A percentile compares a stretch with the other conserved stretches of the same genome.
phyloP scores from a whole-genome alignment of 441 rosid species.

The Erodium moschatum region DNA sequence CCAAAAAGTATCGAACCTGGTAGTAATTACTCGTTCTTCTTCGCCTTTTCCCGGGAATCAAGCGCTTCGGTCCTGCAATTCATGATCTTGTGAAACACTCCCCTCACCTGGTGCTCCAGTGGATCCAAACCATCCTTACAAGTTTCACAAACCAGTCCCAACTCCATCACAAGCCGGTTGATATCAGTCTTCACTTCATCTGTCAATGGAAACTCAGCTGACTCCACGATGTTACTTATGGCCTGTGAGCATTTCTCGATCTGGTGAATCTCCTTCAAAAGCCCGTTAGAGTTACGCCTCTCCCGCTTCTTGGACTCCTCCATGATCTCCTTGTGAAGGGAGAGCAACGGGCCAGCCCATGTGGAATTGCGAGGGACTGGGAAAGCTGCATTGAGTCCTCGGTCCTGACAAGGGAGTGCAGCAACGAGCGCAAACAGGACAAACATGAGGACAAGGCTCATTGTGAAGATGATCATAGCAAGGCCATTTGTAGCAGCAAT shows the following conservation, averaged over 20 bases:
- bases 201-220: conserved; percentile 27
- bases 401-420: conserved; percentile 41
- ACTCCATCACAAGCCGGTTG: conserved; percentile 23
- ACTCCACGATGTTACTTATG: conserved; percentile 29
- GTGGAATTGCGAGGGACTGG: conserved; percentile 28
- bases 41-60: conserved; percentile 15
- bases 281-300: conserved; percentile 24
- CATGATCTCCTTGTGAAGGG: conserved; percentile 32
- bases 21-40: not conserved
- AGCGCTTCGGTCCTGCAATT: conserved; percentile 28
- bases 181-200: conserved; percentile 28
- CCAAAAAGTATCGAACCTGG: not conserved
- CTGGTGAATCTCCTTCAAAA: conserved; percentile 33
- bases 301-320: conserved; percentile 38
- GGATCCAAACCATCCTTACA: conserved; percentile 33
- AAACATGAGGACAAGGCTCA: conserved; percentile 31
- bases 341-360: conserved; percentile 26
- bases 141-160: conserved; percentile 25
- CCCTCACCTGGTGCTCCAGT: conserved; percentile 31
- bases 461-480: conserved; percentile 30
- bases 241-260: conserved; percentile 27
- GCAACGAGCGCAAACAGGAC: conserved; percentile 38
- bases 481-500: conserved; percentile 34
- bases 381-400: conserved; percentile 29
- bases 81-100: conserved; percentile 29